phyloP scores from a whole-genome alignment of 768 basidiomycete species.

The Pleurotus tuoliensis region DNA sequence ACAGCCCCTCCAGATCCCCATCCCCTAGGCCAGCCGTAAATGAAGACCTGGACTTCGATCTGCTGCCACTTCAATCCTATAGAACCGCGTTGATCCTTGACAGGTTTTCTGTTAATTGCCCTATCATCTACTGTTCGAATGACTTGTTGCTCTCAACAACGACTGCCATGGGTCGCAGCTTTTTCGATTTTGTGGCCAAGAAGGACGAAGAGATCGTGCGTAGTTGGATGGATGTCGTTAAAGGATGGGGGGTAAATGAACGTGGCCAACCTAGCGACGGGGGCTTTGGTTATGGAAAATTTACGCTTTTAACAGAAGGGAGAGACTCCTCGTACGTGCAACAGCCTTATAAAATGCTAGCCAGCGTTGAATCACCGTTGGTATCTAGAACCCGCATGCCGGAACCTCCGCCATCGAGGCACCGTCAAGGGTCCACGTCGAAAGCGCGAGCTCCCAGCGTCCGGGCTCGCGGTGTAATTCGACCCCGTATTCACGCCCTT shows the following conservation, averaged over 20 bases:
- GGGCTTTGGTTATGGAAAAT: conserved; percentile 80
- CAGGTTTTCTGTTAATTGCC: conserved; percentile 65
- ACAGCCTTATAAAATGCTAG: neutral
- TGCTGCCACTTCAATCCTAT: conserved; percentile 65
- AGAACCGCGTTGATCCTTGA: conserved; percentile 81
- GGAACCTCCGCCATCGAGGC: conserved; percentile 23
- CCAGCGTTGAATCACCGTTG: neutral
- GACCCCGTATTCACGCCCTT: conserved; percentile 7
- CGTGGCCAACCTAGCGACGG: conserved; percentile 80
- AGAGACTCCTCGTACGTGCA: conserved; percentile 57
- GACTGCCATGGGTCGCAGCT: conserved; percentile 57
- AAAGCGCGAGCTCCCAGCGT: conserved; percentile 6
- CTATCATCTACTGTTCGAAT: conserved; percentile 71
- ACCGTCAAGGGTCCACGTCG: conserved; percentile 18
- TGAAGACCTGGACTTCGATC: conserved; percentile 47
- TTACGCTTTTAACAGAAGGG: conserved; percentile 51
- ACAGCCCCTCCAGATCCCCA: conserved; percentile 11
- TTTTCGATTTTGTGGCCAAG: conserved; percentile 71
- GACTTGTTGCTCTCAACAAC: conserved; percentile 60
- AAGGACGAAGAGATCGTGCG: conserved; percentile 65
- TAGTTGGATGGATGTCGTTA: conserved; percentile 73
- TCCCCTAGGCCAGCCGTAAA: conserved; percentile 7
- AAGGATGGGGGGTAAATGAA: conserved; percentile 84
- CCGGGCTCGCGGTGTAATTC: conserved; percentile 4
- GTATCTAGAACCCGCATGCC: conserved; percentile 25